Evolutionary conservation across 2,329 filamentous ascomycete species (phyloP).

Genomic region (Fusarium torulosum): DNA sequence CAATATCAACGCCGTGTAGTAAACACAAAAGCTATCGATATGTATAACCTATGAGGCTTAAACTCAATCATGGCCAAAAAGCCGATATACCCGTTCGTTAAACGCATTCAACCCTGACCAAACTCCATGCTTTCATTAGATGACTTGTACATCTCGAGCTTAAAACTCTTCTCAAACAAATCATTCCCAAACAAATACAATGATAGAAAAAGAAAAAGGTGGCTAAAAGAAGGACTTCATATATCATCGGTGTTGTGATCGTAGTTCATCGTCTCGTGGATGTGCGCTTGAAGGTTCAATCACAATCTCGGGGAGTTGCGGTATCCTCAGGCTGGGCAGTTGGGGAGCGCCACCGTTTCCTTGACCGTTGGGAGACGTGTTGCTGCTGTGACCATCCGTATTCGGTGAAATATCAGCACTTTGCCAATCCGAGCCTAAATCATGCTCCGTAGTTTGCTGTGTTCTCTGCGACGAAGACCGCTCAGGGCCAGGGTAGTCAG

Average conservation of each 20-base stretch:
- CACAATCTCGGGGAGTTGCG: slow-evolving; percentile 67
- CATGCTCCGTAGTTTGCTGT: slow-evolving; percentile 42
- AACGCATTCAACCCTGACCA: slow-evolving; percentile 32
- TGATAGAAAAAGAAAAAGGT: not conserved
- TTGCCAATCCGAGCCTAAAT: slow-evolving; percentile 27
- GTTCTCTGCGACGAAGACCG: slow-evolving; percentile 48
- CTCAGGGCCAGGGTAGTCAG: slow-evolving; percentile 62
- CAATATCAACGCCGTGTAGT: slow-evolving; percentile 9
- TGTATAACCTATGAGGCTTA: slow-evolving; percentile 5
- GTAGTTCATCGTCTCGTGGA: slow-evolving; percentile 40
- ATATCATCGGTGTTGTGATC: slow-evolving; percentile 30
- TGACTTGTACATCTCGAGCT: slow-evolving; percentile 21
- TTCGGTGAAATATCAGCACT: slow-evolving; percentile 14
- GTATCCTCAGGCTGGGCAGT: slow-evolving; percentile 65
- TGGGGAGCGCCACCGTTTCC: slow-evolving; percentile 59
- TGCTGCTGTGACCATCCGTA: slow-evolving; percentile 9
- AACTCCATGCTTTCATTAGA: slow-evolving; percentile 46
- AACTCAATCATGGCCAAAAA: slow-evolving; percentile 5
- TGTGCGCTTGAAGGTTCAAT: slow-evolving; percentile 64
- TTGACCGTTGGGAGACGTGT: slow-evolving; percentile 37
- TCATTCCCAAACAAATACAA: slow-evolving; percentile 3
- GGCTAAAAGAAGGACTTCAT: slow-evolving; percentile 15
- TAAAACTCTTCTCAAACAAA: slow-evolving; percentile 1
- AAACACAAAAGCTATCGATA: slow-evolving; percentile 5
- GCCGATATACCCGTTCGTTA: slow-evolving; percentile 6